A percentile compares a stretch with the other conserved stretches of the same genome.
phyloP scores from a whole-genome alignment of 805 yeast species.

The Hanseniaspora lachancei region DNA sequence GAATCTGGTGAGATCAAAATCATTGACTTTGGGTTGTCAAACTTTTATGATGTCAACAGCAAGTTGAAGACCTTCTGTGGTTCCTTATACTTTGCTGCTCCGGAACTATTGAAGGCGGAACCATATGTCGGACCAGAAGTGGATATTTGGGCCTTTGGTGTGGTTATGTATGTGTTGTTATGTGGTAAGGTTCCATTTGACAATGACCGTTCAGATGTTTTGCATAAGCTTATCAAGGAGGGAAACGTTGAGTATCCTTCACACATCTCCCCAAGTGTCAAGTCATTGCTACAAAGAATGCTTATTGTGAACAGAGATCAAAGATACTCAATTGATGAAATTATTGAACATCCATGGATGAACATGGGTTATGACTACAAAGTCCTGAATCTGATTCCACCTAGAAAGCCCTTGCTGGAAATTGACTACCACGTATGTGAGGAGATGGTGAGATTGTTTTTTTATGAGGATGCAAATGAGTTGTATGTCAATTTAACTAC shows the following conservation, averaged over 20 bases:
- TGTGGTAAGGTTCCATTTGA: conserved; percentile 98
- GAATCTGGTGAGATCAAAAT: conserved; percentile 88
- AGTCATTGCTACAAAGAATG: conserved; percentile 68
- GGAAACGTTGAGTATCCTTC: conserved; percentile 88
- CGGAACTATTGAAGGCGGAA: conserved; percentile 81
- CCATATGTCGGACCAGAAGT: conserved; percentile 96
- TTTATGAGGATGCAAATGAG: conserved; percentile 51
- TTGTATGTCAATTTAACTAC: conserved; percentile 42
- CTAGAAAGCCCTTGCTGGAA: conserved; percentile 53
- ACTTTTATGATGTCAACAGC: conserved; percentile 58
- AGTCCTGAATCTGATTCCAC: conserved; percentile 60
- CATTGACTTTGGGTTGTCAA: conserved; percentile 91
- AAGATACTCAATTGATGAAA: conserved; percentile 68
- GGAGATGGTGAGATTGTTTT: conserved; percentile 66
- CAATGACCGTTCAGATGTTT: conserved; percentile 78
- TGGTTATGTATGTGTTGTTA: conserved; percentile 83
- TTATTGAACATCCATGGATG: conserved; percentile 91
- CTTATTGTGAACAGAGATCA: conserved; percentile 75
- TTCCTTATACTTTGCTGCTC: conserved; percentile 94
- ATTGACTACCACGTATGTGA: conserved; percentile 46
- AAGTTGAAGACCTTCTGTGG: conserved; percentile 92
- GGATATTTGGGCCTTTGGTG: conserved; percentile 97
- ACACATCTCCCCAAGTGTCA: conserved; percentile 65
- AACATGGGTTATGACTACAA: conserved; percentile 67
- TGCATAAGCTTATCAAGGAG: conserved; percentile 85